Evolutionary conservation across 148 eudicot species (phyloP), one percentile per base, ranked within the genome.

Genomic region (Rhododendron griersonianum): DNA sequence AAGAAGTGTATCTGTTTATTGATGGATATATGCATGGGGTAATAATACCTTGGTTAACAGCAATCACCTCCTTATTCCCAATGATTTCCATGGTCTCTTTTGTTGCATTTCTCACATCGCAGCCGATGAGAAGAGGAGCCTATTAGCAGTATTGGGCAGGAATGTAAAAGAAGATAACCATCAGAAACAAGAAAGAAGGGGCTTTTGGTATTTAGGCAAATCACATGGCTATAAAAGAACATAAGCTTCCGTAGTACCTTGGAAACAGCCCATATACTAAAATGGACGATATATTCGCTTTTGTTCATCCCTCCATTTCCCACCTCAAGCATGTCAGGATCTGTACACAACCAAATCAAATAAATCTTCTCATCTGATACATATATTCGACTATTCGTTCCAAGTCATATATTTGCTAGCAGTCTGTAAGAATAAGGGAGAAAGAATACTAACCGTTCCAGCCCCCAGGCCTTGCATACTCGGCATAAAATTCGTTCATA

Each of bases 301-400:
- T 90, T 91, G 0, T 90, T 89, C 99, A 96, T 96, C 75, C 97
- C 94, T 87, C 99, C 99, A 84, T 96, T 95, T 81, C 99, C 99
- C n/a, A 96, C 91, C 91, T 96, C 99, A 87, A 96, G 98, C 99
- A 94, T 95, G 89, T 96, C 99, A 9, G 99, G 99, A 89, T 96
- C 98, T 96, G 91, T 84, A 61, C 63, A 82, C 67, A 35, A 37
- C 76, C 67, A 35, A 41, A 19, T 75, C 15, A 35, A 25, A 81
- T 39, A 16, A 81, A 2, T 51, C 13, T 6, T 15, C 19, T 37
- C 67, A 18, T 18, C 25, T 55, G 37, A 55, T 55, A 8, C 44
- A 3, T 16, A 55, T 51, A 51, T 21, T 5, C 44, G 7, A 41
- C 44, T 41, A 41, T 41, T 39, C 5, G 2, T 79, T n/a, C 61